Base-by-base conservation (phyloP, 495 filamentous ascomycete genomes). In the Tuber umbilicatum region DNA sequence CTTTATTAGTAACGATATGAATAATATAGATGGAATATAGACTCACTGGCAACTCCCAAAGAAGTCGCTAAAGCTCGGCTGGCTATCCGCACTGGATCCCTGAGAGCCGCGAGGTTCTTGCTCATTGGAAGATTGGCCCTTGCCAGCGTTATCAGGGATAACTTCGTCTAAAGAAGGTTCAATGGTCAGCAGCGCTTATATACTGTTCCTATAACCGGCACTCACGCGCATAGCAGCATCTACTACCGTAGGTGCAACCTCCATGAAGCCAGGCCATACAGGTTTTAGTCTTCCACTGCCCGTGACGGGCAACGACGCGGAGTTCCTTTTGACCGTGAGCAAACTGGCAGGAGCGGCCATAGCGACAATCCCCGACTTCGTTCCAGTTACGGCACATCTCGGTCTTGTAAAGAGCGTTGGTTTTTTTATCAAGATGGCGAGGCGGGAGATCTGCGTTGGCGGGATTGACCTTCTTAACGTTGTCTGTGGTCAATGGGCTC, bases 211-310 rank as follows among this genome's bases (percentile, higher is more conserved):
- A 37, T 19, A n/a, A 40, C 27, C 0, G 12, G 35, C 5, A 78
- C 80, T 73, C 70, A 82, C 80, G 80, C 35, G 80, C 80, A 35
- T 82, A 82, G 47, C 80, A 82, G 69, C 80, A 82, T 6, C 80
- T 74, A n/a, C 74, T 75, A 2, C 80, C 80, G 70, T 82, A 82
- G 67, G 80, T 82, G 21, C 80, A 82, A 21, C 80, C 80, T 43
- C 80, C 80, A 39, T 82, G 73, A 31, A 82, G 31, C 80, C 80
- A 82, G 19, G 80, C 80, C 69, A 75, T 73, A 50, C 80, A 82
- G 27, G 80, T 82, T 50, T 82, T 82, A 10, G 80, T 82, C 35
- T 82, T 82, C 80, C 80, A 82, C 41, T 82, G 80, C 0, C 75
- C 80, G 74, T 82, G 80, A 41, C 80, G 80, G 39, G 74, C 50